Base-by-base conservation (phyloP, 495 filamentous ascomycete genomes). In the Emericellopsis terricola region DNA sequence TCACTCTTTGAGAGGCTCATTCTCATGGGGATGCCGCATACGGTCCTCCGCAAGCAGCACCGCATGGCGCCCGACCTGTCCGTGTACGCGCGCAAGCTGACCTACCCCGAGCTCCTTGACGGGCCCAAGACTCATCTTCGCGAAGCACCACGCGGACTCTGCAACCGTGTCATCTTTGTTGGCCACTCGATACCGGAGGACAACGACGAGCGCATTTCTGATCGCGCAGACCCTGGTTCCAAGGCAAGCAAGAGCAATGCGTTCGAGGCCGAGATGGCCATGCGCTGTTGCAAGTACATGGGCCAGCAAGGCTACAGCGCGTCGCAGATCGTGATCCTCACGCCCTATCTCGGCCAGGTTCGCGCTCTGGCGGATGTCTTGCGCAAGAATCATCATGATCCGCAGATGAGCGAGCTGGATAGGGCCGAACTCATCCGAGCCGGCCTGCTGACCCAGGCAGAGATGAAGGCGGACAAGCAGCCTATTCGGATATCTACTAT, bases 1-100 rank as follows among this genome's bases (percentile, higher is more conserved):
- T 84, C 78, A 0, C 44, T 85, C 4, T 85, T 85, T 39, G 81
- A 87, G 44, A 49, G 80, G 15, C 56, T 85, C 2, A 65, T 85
- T 5, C 38, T 60, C 0, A 45, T 59, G 19, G 71, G 62, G 0
- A 62, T 57, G 28, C 63, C 66, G 0, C 65, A 77, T 38, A 64
- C 57, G 2, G 70, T 65, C 0, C 56, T 84, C 2, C 38, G 40
- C 0, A 64, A 71, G 27, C 79, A 85, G 40, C 74, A 82, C 41
- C 61, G 78, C 6, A 84, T 84, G 76, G 56, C 59, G 2, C 75
- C 73, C 0, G 73, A 77, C 37, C 81, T 86, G 0, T 81, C 80
- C 0, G 31, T 47, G 0, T 53, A 84, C 1, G 60, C 82, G 0
- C 55, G 66, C 19, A 27, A 44, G 1, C 53, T 82, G 1, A 75